These are phyloP conservation scores for Pistacia vera DNA, from an alignment of 345 rosid species.

Conservation along the genomic window DNA sequence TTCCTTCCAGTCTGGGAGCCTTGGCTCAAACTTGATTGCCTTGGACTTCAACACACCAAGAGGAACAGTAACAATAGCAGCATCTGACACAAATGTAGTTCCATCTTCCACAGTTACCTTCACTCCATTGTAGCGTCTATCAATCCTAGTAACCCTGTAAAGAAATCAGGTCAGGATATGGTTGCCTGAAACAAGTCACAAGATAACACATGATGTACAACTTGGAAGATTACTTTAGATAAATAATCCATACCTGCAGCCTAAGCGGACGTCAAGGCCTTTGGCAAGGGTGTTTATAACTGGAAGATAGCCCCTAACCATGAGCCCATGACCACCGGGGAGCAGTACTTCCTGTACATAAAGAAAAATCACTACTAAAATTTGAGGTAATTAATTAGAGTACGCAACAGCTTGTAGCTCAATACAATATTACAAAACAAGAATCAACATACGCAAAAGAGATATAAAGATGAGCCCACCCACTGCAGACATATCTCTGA, in stretches of 20 bases:
- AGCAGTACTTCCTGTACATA: conserved; percentile 75
- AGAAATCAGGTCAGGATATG: neutral
- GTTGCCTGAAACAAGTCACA: neutral
- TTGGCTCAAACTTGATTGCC: conserved; percentile 71
- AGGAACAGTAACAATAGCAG: conserved; percentile 77
- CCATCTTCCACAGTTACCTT: conserved; percentile 80
- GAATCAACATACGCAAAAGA: neutral
- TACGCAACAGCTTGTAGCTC: neutral
- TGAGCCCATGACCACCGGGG: conserved; percentile 96
- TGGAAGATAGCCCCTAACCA: conserved; percentile 97
- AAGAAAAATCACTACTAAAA: neutral
- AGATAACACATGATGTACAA: neutral
- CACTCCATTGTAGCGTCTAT: conserved; percentile 70
- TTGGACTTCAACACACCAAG: conserved; percentile 85
- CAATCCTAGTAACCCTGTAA: conserved; percentile 74
- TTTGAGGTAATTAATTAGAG: neutral
- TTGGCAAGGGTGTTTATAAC: conserved; percentile 93
- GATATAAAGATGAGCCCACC: neutral
- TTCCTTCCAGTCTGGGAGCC: conserved; percentile 93
- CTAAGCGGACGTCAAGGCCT: conserved; percentile 85
- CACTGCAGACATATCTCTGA: neutral
- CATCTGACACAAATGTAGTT: conserved; percentile 74
- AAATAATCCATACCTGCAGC: conserved; percentile 58
- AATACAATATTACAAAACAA: neutral
- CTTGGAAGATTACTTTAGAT: neutral